These are phyloP conservation scores for Aspergillus sclerotioniger DNA, from an alignment of 495 filamentous ascomycete genomes.

Conservation along the genomic window DNA sequence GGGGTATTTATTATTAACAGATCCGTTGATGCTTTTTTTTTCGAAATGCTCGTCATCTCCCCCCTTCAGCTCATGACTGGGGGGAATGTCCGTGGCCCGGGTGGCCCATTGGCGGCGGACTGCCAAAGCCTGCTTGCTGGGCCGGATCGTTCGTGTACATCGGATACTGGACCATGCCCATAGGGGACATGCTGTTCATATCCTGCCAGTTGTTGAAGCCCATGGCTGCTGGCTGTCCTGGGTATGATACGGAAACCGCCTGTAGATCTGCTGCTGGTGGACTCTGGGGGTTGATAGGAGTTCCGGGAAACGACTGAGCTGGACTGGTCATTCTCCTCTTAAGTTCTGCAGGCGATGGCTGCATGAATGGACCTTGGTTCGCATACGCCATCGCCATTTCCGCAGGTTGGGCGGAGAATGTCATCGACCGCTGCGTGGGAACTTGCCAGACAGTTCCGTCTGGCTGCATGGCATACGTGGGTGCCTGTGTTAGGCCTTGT, in stretches of 20 bases:
- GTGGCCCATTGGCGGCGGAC: constrained; percentile 39
- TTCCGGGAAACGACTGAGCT: constrained; percentile 27
- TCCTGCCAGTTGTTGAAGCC: constrained; percentile 39
- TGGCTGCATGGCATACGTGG: constrained; percentile 37
- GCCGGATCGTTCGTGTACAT: constrained; percentile 35
- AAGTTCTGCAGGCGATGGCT: constrained; percentile 37
- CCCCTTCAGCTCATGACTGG: not conserved
- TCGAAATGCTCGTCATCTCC: constrained; percentile 4
- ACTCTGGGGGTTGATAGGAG: constrained; percentile 26
- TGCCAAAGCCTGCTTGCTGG: constrained; percentile 31
- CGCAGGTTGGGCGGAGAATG: constrained; percentile 32
- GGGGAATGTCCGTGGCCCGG: constrained; percentile 30
- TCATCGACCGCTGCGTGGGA: constrained; percentile 39
- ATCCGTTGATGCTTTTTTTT: constrained; percentile 6
- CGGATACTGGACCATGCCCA: constrained; percentile 40
- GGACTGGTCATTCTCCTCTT: constrained; percentile 48
- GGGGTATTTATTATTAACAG: constrained; percentile 35
- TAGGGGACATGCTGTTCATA: constrained; percentile 34
- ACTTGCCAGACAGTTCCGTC: constrained; percentile 44
- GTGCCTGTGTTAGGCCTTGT: constrained; percentile 30
- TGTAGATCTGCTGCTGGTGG: constrained; percentile 33
- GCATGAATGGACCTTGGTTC: constrained; percentile 30
- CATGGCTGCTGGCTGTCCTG: constrained; percentile 32
- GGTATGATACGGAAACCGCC: constrained; percentile 35
- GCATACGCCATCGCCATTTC: constrained; percentile 30